Evolutionary conservation across 169 alveolate species (phyloP).

Genomic region (Neospora caninum): DNA sequence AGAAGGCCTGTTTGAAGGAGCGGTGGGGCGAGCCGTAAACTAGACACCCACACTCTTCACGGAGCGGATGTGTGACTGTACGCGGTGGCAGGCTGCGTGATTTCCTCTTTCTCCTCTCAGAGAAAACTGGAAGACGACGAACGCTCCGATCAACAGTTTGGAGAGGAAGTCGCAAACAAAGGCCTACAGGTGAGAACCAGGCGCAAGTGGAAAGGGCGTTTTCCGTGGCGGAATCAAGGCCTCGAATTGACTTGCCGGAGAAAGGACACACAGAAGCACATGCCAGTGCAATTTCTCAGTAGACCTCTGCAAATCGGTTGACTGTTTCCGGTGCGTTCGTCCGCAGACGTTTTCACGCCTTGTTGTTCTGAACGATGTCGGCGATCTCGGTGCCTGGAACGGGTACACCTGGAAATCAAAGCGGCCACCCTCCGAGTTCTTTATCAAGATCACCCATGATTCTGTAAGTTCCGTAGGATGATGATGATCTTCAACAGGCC

Average conservation of each 20-base stretch:
- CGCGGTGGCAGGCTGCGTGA: background rate
- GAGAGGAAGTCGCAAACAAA: background rate
- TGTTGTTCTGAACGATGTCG: conserved; percentile 19
- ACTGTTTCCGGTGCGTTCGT: background rate
- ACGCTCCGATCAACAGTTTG: background rate
- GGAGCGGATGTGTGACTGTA: too few species aligned
- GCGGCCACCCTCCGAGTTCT: background rate
- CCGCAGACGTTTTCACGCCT: conserved; percentile 32
- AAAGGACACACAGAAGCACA: background rate
- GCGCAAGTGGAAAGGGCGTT: background rate
- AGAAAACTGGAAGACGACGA: background rate
- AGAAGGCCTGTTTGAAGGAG: too few species aligned
- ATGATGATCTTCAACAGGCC: background rate
- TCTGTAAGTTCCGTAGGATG: background rate
- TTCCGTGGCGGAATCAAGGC: too few species aligned
- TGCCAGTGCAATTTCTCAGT: background rate
- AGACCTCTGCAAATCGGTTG: too few species aligned
- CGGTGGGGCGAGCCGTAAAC: too few species aligned
- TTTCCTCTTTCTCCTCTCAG: background rate
- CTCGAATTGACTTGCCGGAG: background rate
- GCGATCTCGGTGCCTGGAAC: conserved; percentile 43
- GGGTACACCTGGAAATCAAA: conserved; percentile 42
- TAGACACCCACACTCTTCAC: too few species aligned
- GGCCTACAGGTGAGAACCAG: background rate
- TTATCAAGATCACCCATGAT: conserved; percentile 25